phyloP scores from a whole-genome alignment of 148 eudicot species.

The Pouteria glomerata region DNA sequence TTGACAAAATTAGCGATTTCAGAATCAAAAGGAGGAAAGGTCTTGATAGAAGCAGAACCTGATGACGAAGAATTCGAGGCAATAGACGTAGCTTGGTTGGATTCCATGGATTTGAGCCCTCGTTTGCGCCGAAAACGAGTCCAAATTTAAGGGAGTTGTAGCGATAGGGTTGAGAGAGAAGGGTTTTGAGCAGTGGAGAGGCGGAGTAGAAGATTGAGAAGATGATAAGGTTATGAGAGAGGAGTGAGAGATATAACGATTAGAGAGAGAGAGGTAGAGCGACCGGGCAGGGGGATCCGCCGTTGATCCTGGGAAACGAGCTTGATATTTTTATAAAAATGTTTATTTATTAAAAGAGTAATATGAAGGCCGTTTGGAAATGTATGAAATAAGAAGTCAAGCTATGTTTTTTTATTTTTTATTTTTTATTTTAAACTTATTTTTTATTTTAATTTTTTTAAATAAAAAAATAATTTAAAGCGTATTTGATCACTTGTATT shows the following conservation, averaged over 20 bases:
- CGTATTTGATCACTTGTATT: too few relatives aligned
- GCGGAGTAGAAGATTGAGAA: not conserved
- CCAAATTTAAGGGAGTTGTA: not conserved
- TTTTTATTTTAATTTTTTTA: too few relatives aligned
- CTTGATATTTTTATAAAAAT: not conserved
- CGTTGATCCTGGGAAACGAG: not conserved
- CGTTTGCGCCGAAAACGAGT: not conserved
- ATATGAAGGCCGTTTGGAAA: too few relatives aligned
- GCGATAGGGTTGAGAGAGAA: not conserved
- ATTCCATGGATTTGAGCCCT: conserved; percentile 21
- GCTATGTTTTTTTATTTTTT: too few relatives aligned
- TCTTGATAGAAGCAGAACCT: conserved; percentile 16
- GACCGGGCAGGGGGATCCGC: not conserved
- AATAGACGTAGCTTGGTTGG: conserved; percentile 11
- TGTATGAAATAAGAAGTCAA: too few relatives aligned
- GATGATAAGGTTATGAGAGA: conserved; percentile 12
- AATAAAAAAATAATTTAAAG: too few relatives aligned
- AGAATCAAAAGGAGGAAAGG: not conserved
- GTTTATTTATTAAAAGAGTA: not conserved
- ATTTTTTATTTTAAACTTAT: too few relatives aligned
- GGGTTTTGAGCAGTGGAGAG: not conserved
- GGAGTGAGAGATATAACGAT: too few relatives aligned
- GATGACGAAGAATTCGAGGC: not conserved
- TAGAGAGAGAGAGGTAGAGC: not conserved
- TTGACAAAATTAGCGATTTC: not conserved